phyloP scores from a whole-genome alignment of 345 rosid genomes.

The Carallia pectinifolia region DNA sequence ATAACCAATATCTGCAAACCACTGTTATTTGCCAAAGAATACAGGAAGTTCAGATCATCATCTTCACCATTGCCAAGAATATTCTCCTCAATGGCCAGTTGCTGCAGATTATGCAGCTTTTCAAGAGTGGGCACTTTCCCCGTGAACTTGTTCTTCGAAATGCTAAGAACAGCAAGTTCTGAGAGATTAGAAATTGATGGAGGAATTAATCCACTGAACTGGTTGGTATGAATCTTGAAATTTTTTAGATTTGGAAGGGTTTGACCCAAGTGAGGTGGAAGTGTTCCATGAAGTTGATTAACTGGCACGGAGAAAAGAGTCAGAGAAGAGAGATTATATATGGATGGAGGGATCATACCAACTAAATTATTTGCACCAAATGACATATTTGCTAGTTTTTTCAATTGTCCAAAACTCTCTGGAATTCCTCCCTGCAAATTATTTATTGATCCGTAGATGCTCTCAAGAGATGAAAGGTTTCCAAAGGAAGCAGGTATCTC shows the following conservation, averaged over 20 bases:
- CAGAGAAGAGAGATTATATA: conserved; percentile 21
- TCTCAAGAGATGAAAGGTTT: conserved; percentile 22
- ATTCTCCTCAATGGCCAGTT: not conserved
- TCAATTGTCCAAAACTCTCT: conserved; percentile 4
- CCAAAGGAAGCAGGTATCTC: conserved; percentile 4
- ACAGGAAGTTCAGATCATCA: conserved; percentile 16
- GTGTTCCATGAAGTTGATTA: conserved; percentile 24
- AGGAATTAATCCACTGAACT: conserved; percentile 21
- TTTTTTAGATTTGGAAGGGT: conserved; percentile 9
- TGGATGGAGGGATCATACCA: conserved; percentile 21
- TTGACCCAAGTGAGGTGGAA: conserved; percentile 15
- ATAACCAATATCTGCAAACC: not conserved
- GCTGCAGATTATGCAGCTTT: not conserved
- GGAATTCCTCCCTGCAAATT: conserved; percentile 26
- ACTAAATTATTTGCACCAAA: conserved; percentile 3
- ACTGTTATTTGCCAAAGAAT: conserved; percentile 2
- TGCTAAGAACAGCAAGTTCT: not conserved
- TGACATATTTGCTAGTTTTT: not conserved
- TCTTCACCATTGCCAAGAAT: conserved; percentile 14
- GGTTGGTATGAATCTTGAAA: not conserved
- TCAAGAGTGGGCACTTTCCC: conserved; percentile 18
- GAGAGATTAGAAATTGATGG: conserved; percentile 25
- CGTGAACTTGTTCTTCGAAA: not conserved
- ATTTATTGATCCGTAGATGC: not conserved
- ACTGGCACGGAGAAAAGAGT: not conserved